phyloP scores from a whole-genome alignment of 768 basidiomycete genomes.

The Coprinellus micaceus region DNA sequence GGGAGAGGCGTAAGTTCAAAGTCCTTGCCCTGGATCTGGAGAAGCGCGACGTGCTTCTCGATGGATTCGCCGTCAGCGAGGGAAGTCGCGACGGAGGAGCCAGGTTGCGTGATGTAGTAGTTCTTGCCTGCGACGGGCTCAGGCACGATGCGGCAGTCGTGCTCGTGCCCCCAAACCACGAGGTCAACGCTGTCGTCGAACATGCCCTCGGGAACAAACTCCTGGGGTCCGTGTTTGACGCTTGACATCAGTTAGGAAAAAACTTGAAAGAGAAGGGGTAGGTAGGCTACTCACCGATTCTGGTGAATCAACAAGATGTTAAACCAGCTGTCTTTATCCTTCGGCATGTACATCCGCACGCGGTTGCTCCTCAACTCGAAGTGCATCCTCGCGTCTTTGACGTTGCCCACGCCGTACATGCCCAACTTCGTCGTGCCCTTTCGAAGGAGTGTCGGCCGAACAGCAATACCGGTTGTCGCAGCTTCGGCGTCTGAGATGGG shows the following conservation, averaged over 20 bases:
- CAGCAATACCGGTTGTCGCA: constrained; percentile 66
- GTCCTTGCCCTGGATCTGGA: constrained; percentile 84
- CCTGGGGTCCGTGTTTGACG: constrained; percentile 91
- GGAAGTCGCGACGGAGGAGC: constrained; percentile 91
- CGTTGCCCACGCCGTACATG: constrained; percentile 93
- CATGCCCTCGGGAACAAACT: constrained; percentile 93
- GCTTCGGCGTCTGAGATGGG: constrained; percentile 68
- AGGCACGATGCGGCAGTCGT: constrained; percentile 91
- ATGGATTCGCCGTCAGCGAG: constrained; percentile 90
- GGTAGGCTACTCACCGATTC: constrained; percentile 65
- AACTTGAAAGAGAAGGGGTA: not conserved
- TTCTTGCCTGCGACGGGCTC: constrained; percentile 88
- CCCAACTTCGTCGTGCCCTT: constrained; percentile 88
- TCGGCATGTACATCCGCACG: constrained; percentile 95
- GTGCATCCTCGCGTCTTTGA: constrained; percentile 96
- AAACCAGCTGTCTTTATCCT: constrained; percentile 90
- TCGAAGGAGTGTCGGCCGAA: constrained; percentile 84
- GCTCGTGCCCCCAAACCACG: constrained; percentile 98
- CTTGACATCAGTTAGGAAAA: constrained; percentile 41
- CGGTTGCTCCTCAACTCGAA: constrained; percentile 91
- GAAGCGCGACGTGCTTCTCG: constrained; percentile 92
- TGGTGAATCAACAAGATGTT: constrained; percentile 93
- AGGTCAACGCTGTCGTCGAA: constrained; percentile 94
- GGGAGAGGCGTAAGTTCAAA: constrained; percentile 84
- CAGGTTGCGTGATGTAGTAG: constrained; percentile 92